Percentiles rank a stretch among this genome's conserved stretches.
Conservation (phyloP, 148 eudicot species). For the Amaranthus cruentus region DNA sequence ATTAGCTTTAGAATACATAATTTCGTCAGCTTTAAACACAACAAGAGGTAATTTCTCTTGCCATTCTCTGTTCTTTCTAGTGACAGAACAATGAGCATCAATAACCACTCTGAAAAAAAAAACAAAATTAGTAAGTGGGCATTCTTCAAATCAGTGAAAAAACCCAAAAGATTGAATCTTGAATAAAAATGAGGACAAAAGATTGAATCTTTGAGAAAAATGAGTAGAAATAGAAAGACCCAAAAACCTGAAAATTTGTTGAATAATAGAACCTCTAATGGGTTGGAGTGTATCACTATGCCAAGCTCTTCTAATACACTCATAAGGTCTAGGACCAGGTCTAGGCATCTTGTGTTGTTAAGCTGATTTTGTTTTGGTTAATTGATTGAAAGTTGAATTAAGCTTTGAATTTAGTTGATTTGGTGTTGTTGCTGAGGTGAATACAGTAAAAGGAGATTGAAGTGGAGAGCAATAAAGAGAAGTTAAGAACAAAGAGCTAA, state of each 20-base stretch:
- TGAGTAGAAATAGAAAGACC: neutral
- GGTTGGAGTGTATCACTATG: slow-evolving; percentile 92
- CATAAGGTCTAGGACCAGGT: slow-evolving; percentile 94
- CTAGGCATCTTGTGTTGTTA: slow-evolving; percentile 58
- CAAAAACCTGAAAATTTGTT: slow-evolving; percentile 68
- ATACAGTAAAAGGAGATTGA: slow-evolving; percentile 14
- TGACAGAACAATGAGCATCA: slow-evolving; percentile 53
- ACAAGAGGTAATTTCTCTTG: slow-evolving; percentile 86
- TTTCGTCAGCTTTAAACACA: slow-evolving; percentile 88
- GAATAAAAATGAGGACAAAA: neutral
- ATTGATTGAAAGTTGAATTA: neutral
- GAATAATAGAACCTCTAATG: slow-evolving; percentile 77
- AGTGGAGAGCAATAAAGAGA: slow-evolving; percentile 17
- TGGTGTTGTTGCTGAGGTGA: neutral
- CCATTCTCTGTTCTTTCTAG: slow-evolving; percentile 91
- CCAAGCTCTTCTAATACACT: slow-evolving; percentile 96
- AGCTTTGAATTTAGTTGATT: neutral
- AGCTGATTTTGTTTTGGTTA: neutral
- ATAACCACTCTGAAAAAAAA: slow-evolving; percentile 68
- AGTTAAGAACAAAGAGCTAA: neutral
- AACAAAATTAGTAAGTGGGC: slow-evolving; percentile 37
- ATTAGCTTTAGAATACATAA: slow-evolving; percentile 96
- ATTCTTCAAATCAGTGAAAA: slow-evolving; percentile 7
- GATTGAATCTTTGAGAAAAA: neutral
- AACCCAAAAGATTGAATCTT: neutral